Percentiles rank a stretch among this genome's conserved stretches.
These are phyloP conservation scores for Cryptococcus sp. DNA, from an alignment of 1,284 basidiomycete genomes.

Conservation along the genomic window DNA sequence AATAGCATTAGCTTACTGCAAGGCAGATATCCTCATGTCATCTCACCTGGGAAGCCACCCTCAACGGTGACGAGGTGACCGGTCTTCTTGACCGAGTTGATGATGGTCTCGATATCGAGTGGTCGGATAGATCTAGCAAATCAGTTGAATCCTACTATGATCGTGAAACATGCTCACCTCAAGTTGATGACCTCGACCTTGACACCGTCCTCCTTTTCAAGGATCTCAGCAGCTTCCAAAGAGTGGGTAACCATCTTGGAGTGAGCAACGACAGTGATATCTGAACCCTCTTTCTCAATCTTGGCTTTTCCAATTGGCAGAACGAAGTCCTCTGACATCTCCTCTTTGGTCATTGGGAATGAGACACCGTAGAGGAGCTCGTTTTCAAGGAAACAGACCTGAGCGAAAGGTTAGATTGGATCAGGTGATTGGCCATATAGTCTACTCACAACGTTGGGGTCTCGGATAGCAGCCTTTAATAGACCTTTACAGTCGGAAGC, in stretches of 20 bases:
- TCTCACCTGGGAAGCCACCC: constrained; percentile 81
- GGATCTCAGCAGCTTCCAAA: constrained; percentile 83
- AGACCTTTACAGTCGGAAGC: constrained; percentile 98
- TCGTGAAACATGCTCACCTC: constrained; percentile 59
- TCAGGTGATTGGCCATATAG: background rate
- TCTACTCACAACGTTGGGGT: constrained; percentile 75
- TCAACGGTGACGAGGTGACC: constrained; percentile 92
- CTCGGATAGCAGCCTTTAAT: constrained; percentile 94
- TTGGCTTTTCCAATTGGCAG: constrained; percentile 98
- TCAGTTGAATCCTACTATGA: constrained; percentile 1
- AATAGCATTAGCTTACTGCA: background rate
- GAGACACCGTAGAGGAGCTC: constrained; percentile 97
- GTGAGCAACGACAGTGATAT: constrained; percentile 95
- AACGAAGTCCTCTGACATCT: constrained; percentile 88
- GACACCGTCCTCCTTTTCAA: constrained; percentile 90
- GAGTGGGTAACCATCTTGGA: constrained; percentile 92
- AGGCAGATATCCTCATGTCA: background rate
- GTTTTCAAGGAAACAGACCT: constrained; percentile 94
- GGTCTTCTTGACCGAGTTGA: constrained; percentile 95
- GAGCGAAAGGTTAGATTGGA: background rate
- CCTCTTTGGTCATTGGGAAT: constrained; percentile 93
- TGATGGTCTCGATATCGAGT: constrained; percentile 94
- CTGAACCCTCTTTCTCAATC: constrained; percentile 85
- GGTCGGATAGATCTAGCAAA: constrained; percentile 60
- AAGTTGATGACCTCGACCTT: constrained; percentile 99